phyloP scores from a whole-genome alignment of 2,329 filamentous ascomycete species.

The Emergomyces orientalis region DNA sequence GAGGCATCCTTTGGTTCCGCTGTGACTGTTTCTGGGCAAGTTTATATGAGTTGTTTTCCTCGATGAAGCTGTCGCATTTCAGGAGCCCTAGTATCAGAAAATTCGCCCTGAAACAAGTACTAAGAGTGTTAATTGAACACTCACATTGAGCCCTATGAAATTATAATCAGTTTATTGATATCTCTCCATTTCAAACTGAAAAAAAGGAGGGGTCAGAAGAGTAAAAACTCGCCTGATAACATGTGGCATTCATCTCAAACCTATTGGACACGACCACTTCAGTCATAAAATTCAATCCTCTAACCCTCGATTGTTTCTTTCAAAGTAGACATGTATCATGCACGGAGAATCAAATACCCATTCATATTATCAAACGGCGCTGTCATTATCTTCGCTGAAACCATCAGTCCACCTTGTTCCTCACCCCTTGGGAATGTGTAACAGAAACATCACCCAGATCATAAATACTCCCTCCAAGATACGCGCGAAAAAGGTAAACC shows the following conservation, averaged over 20 bases:
- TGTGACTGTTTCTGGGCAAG: conserved; percentile 53
- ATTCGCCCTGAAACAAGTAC: neutral
- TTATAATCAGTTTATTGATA: neutral
- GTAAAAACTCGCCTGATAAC: conserved; percentile 59
- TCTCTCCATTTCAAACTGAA: neutral
- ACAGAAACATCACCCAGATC: neutral
- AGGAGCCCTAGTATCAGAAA: neutral
- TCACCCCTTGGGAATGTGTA: neutral
- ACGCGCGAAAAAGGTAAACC: neutral
- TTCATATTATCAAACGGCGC: conserved; percentile 73
- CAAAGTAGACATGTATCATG: neutral
- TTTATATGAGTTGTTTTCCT: conserved; percentile 76
- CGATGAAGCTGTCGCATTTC: conserved; percentile 60
- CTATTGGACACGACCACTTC: conserved; percentile 35
- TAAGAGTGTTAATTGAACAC: neutral
- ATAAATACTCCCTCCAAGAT: neutral
- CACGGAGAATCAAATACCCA: conserved; percentile 43
- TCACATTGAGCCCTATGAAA: conserved; percentile 2
- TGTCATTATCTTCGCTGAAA: conserved; percentile 64
- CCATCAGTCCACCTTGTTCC: conserved; percentile 1
- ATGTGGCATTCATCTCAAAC: conserved; percentile 93
- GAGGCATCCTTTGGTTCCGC: conserved; percentile 39
- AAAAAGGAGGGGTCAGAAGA: neutral
- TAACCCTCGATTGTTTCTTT: neutral
- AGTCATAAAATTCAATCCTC: neutral